Evolutionary conservation across 2,329 filamentous ascomycete genomes (phyloP), one percentile per base, ranked within the genome.

Genomic region (Fusarium haematococcum): DNA sequence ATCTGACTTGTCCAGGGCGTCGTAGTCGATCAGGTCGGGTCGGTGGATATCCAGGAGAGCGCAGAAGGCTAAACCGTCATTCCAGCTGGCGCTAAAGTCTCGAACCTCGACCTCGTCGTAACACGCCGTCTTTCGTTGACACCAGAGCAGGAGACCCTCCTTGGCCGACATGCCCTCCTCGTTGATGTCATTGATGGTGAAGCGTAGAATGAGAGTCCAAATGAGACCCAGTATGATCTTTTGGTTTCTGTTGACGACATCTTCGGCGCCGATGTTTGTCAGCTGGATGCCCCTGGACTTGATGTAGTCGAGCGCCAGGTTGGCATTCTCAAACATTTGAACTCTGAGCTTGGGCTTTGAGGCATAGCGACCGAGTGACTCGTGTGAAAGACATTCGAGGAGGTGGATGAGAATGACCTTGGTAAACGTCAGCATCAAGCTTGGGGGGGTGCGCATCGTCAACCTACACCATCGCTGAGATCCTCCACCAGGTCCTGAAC

Each of bases 171-270:
- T 93, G 75, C 97, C 97, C 87, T 98, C 97, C 83, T 96, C 93
- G 82, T 97, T 98, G 86, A 99, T 99, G 84, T 99, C 97, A 83
- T 93, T 98, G 82, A 99, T 99, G 77, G 97, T 99, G 83, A 99
- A 99, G 60, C 97, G 91, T 76, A 98, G 87, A 92, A 99, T 99
- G 73, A 99, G 88, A 7, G 95, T 99, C 97, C 97, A 99, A 84
- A 99, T 98, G 78, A 99, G 88, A 33, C 97, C 97, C 33, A 99
- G 88, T 69, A 98, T 97, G 80, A 99, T 98, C 88, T 98, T 99
- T 77, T 94, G 91, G 83, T 98, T 99, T 39, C 97, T 97, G 83
- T 99, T 96, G 33, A 99, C 97, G 27, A 99, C 94, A 88, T 99
- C 97, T 84, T 98, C 97, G 9, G 97, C 97, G 63, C 97, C 97